Percentiles rank a stretch among this genome's conserved stretches.
phyloP scores from a whole-genome alignment of 805 yeast genomes.

The Zygoascus biomembranicola region DNA sequence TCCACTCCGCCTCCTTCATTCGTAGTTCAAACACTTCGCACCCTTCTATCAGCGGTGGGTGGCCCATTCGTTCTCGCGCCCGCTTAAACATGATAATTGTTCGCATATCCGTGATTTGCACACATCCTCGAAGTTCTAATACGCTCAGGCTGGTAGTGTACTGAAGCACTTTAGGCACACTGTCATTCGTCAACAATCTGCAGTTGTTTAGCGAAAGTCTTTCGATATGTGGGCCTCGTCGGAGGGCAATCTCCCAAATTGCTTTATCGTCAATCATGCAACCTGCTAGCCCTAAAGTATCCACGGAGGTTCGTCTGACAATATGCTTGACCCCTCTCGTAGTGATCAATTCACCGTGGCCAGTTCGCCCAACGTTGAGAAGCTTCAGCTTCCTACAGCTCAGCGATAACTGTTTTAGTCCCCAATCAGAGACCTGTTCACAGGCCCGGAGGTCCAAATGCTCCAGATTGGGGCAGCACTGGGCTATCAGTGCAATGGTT shows the following conservation, averaged over 20 bases:
- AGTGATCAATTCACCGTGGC: conserved; percentile 57
- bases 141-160: conserved; percentile 57
- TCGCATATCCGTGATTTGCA: conserved; percentile 46
- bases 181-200: conserved; percentile 45
- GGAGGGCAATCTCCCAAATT: conserved; percentile 68
- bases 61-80: conserved; percentile 28
- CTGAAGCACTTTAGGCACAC: conserved; percentile 46
- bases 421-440: conserved; percentile 65
- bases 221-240: conserved; percentile 42
- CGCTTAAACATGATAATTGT: conserved; percentile 63
- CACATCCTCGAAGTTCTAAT: conserved; percentile 63
- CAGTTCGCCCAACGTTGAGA: conserved; percentile 77
- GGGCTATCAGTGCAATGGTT: conserved; percentile 44
- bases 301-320: conserved; percentile 46
- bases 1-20: conserved; percentile 52
- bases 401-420: conserved; percentile 58
- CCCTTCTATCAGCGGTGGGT: conserved; percentile 61
- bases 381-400: conserved; percentile 48
- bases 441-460: conserved; percentile 78
- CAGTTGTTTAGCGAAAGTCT: conserved; percentile 75
- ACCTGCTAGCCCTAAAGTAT: conserved; percentile 84
- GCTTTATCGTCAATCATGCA: conserved; percentile 69
- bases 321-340: conserved; percentile 58
- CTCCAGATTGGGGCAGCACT: conserved; percentile 49
- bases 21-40: conserved; percentile 61